Conservation (phyloP, 208 protist genomes). For the Vickermania ingenoplastis region DNA sequence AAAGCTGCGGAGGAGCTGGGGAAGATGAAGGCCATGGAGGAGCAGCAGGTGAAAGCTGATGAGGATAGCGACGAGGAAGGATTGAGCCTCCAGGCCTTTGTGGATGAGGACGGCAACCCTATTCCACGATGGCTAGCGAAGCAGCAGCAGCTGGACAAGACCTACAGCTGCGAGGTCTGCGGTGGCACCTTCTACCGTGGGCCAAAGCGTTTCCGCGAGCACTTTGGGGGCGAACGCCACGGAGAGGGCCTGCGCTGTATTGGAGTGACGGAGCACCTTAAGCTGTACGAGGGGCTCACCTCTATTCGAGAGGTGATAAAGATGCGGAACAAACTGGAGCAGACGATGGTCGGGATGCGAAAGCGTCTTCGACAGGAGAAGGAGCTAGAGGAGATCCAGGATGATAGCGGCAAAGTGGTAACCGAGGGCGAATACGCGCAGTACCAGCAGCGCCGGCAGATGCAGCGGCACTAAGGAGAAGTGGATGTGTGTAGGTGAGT, state of each 20-base stretch:
- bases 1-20: constrained; percentile 6
- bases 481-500: background rate
- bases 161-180: constrained; percentile 76
- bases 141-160: constrained; percentile 78
- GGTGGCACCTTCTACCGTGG: constrained; percentile 81
- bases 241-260: constrained; percentile 68
- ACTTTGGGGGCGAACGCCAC: constrained; percentile 78
- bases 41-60: constrained; percentile 13
- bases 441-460: constrained; percentile 30
- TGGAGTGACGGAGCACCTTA: constrained; percentile 57
- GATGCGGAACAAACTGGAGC: constrained; percentile 47
- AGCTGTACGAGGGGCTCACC: constrained; percentile 66
- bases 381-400: constrained; percentile 78
- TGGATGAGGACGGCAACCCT: constrained; percentile 71
- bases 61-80: constrained; percentile 11
- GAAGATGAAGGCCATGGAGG: constrained; percentile 5
- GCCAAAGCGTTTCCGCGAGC: constrained; percentile 75
- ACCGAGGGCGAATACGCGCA: constrained; percentile 48
- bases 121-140: constrained; percentile 73
- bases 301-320: constrained; percentile 64
- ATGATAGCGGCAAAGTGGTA: constrained; percentile 71
- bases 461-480: no score
- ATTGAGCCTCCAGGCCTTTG: no score
- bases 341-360: constrained; percentile 21
- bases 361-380: constrained; percentile 58